These are phyloP conservation scores for Beauveria pseudobassiana DNA, from an alignment of 2,329 filamentous ascomycete species.

Conservation along the genomic window DNA sequence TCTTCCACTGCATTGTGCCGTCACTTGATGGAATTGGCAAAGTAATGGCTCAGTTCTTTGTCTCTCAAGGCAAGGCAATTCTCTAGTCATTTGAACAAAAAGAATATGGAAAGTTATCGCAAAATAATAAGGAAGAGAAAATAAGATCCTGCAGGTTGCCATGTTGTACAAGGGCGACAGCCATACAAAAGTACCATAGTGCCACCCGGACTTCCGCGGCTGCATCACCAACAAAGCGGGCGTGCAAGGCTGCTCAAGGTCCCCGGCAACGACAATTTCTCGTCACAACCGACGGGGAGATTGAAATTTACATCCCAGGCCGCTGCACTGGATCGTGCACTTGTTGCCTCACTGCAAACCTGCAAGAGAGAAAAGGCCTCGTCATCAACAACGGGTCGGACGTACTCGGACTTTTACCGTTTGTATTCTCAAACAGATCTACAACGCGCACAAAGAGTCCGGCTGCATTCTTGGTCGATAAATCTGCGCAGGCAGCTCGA, in stretches of 20 bases:
- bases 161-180: constrained; percentile 45
- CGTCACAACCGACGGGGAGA: constrained; percentile 45
- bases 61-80: constrained; percentile 39
- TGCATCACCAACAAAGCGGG: constrained; percentile 52
- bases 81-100: constrained; percentile 46
- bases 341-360: constrained; percentile 36
- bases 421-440: constrained; percentile 49
- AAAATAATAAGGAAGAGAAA: too few relatives aligned
- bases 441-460: constrained; percentile 51
- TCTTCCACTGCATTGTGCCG: constrained; percentile 34
- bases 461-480: constrained; percentile 49
- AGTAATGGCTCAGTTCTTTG: constrained; percentile 38
- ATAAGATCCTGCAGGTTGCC: constrained; percentile 38
- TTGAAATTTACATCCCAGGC: constrained; percentile 51
- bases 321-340: constrained; percentile 45
- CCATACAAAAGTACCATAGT: constrained; percentile 26
- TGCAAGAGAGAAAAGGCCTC: constrained; percentile 31
- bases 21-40: constrained; percentile 45
- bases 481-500: constrained; percentile 44
- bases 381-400: constrained; percentile 48
- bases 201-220: constrained; percentile 41
- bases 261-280: constrained; percentile 37
- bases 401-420: constrained; percentile 42
- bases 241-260: constrained; percentile 45
- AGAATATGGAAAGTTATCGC: too few relatives aligned